Base-by-base conservation (phyloP, 805 yeast genomes). In the Wickerhamomyces silvicola region DNA sequence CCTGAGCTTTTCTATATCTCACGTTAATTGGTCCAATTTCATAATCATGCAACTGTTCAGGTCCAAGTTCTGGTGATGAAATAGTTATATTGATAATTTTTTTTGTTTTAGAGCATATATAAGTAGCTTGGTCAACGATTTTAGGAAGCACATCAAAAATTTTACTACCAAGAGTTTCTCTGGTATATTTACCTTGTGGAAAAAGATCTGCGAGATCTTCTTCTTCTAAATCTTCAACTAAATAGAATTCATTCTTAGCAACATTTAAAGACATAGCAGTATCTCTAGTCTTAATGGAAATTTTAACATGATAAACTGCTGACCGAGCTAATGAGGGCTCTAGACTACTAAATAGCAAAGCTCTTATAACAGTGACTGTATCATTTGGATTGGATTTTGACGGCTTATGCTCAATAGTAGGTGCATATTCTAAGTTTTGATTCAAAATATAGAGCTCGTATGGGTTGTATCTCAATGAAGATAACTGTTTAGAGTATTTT, bases 21-120 rank as follows among this genome's bases (percentile, higher is more conserved):
- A 56, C 49, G 29, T 61, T 62, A 27, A 86, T 79, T 11, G 62
- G 62, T 2, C 62, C 69, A 4, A 59, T 56, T 20, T 72, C 70
- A 39, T 71, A 70, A 10, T 70, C 64, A 4, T 48, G 50, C 21
- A 72, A 54, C 30, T 79, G 81, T 1, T 61, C 65, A 1, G 43
- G 40, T 5, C 61, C 39, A 39, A 85, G 69, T 38, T 75, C 78
- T 1, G 72, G 68, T 11, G 58, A 54, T 28, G 65, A 70, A 0
- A 81, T 57, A 41, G 75, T 73, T 11, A 78, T 66, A 37, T 81
- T 54, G 12, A 81, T 28, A n/a, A 70, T 38, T 11, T 60, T 66
- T 22, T 67, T 64, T 0, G 76, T 65, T 18, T 58, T 57, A 15
- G 60, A 49, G 24, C 74, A 68, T 2, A 69, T 63, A 45, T 55